These are phyloP conservation scores for Scleromitrula shiraiana DNA, from an alignment of 2,329 filamentous ascomycete species.

Conservation along the genomic window DNA sequence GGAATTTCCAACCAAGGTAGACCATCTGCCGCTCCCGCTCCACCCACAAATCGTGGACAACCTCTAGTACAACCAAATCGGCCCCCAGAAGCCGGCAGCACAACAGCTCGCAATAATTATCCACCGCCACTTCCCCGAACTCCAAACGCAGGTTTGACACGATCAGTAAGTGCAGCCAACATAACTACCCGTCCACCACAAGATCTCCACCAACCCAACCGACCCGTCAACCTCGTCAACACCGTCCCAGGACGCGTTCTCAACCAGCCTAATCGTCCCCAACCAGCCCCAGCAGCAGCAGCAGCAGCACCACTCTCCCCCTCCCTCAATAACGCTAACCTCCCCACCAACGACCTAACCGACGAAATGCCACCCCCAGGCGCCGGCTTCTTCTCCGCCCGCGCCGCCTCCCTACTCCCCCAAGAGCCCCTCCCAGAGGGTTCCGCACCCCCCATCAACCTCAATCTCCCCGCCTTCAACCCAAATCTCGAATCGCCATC, in stretches of 20 bases:
- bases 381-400: constrained; percentile 61
- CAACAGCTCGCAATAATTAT: constrained; percentile 11
- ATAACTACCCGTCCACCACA: constrained; percentile 15
- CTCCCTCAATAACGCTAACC: constrained; percentile 11
- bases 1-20: constrained; percentile 23
- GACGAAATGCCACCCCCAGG: constrained; percentile 21
- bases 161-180: constrained; percentile 20
- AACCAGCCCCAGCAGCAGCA: background rate
- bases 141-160: constrained; percentile 24
- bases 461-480: constrained; percentile 54
- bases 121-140: constrained; percentile 26
- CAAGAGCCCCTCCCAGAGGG: constrained; percentile 29
- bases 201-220: constrained; percentile 12
- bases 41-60: constrained; percentile 14
- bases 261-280: constrained; percentile 28
- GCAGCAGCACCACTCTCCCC: constrained; percentile 18
- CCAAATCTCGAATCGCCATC: constrained; percentile 73
- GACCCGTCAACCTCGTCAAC: constrained; percentile 13
- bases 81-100: constrained; percentile 16
- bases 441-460: constrained; percentile 31
- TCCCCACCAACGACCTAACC: constrained; percentile 11
- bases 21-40: constrained; percentile 16
- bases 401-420: constrained; percentile 50
- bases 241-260: constrained; percentile 20
- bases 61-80: constrained; percentile 25